Conservation (phyloP, 2,329 filamentous ascomycete species). For the Aureobasidium melanogenum region DNA sequence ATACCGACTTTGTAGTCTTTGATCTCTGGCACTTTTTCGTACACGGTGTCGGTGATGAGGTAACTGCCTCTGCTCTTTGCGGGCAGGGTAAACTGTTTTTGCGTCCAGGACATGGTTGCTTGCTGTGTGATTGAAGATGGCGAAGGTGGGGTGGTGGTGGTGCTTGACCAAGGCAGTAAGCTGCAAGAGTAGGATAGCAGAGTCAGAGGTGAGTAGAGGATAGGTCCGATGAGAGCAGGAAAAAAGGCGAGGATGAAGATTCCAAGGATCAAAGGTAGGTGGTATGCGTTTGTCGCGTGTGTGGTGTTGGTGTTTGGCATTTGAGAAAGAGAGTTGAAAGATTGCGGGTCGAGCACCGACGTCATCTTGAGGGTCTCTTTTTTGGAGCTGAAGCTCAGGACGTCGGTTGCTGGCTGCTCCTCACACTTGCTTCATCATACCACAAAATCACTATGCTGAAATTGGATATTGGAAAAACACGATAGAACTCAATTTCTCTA, state of each 20-base stretch:
- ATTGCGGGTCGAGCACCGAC: neutral
- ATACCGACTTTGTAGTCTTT: conserved; percentile 74
- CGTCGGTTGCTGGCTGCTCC: neutral
- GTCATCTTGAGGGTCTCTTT: neutral
- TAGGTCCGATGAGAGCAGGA: conserved; percentile 36
- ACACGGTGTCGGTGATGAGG: conserved; percentile 73
- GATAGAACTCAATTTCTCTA: neutral
- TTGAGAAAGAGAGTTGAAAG: neutral
- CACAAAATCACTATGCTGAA: too few species aligned
- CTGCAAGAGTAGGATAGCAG: conserved; percentile 22
- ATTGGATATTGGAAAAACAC: too few species aligned
- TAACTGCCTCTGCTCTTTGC: conserved; percentile 73
- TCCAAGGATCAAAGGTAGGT: conserved; percentile 33
- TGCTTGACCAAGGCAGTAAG: conserved; percentile 17
- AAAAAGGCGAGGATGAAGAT: conserved; percentile 45
- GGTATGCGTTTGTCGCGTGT: conserved; percentile 23
- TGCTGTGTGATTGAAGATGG: conserved; percentile 13
- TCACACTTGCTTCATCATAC: neutral
- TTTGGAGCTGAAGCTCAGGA: too few species aligned
- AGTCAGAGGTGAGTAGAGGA: conserved; percentile 24
- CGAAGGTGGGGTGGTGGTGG: conserved; percentile 18
- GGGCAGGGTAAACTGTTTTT: conserved; percentile 77
- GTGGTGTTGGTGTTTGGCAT: conserved; percentile 21
- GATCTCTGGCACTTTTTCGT: conserved; percentile 67
- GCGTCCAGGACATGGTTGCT: conserved; percentile 55